Conservation (phyloP, 2,329 filamentous ascomycete species). For the Fusarium sororula region DNA sequence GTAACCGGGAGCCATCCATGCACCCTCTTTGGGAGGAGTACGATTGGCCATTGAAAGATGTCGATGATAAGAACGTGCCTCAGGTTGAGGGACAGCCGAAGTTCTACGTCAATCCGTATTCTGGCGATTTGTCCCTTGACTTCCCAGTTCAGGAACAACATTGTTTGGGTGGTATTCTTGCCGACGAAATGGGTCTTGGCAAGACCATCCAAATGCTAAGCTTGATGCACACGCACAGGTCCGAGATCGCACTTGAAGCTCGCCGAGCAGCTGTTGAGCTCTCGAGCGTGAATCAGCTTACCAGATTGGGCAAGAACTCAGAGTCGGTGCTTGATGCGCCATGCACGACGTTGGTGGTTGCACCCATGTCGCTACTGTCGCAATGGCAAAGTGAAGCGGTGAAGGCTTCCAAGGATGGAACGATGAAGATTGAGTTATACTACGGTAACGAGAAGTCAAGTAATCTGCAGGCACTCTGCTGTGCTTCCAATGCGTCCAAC, state of each 20-base stretch:
- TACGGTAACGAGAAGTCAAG: conserved; percentile 86
- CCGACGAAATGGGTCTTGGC: conserved; percentile 96
- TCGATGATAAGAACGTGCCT: conserved; percentile 80
- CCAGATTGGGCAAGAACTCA: conserved; percentile 67
- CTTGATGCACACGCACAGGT: conserved; percentile 84
- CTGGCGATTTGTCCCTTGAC: conserved; percentile 88
- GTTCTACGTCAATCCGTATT: conserved; percentile 98
- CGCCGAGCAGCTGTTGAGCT: conserved; percentile 44
- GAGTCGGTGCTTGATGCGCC: conserved; percentile 73
- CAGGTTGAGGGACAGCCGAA: conserved; percentile 70
- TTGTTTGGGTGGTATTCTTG: conserved; percentile 90
- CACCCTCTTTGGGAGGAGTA: conserved; percentile 99
- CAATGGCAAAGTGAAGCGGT: conserved; percentile 97
- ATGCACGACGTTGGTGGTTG: conserved; percentile 92
- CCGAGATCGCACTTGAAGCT: conserved; percentile 57
- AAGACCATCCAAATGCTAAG: conserved; percentile 99
- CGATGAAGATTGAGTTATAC: conserved; percentile 86
- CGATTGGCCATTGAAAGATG: conserved; percentile 85
- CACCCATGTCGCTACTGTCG: conserved; percentile 93
- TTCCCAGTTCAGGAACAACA: conserved; percentile 96
- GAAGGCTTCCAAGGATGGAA: conserved; percentile 86
- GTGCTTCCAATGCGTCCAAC: conserved; percentile 73
- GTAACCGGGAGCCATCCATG: conserved; percentile 81
- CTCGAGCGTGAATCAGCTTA: conserved; percentile 66
- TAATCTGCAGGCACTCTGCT: conserved; percentile 83